These are phyloP conservation scores for Ambrosia hybrid DNA, from an alignment of 140 eudicot species.

Conservation along the genomic window DNA sequence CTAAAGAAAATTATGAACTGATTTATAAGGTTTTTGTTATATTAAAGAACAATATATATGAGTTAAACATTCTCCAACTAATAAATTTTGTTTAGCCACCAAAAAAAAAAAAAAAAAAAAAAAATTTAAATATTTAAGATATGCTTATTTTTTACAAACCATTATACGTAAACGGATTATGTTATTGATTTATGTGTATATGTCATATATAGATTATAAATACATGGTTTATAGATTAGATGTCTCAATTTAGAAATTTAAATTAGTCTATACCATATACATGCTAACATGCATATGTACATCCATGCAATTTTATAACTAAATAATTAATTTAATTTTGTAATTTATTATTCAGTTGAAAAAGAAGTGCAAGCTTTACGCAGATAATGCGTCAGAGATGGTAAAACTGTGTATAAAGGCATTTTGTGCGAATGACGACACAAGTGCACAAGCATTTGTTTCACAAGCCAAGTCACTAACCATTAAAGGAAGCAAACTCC, in stretches of 20 bases:
- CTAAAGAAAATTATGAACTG: neutral
- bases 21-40: neutral
- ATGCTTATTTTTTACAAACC: neutral
- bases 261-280: neutral
- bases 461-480: conserved; percentile 64
- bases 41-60: no score
- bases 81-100: no score
- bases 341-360: conserved; percentile 50
- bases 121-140: no score
- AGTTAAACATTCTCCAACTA: no score
- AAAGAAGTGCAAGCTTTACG: conserved; percentile 55
- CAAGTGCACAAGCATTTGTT: conserved; percentile 47
- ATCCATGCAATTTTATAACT: neutral
- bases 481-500: conserved; percentile 50
- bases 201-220: no score
- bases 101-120: no score
- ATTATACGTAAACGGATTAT: neutral
- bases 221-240: no score
- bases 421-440: conserved; percentile 62
- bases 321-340: conserved; percentile 3
- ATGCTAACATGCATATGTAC: neutral
- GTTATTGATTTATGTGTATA: no score
- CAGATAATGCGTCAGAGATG: conserved; percentile 68
- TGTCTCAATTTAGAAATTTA: no score
- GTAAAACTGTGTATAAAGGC: conserved; percentile 62